A percentile compares a stretch with the other conserved stretches of the same genome.
phyloP scores from a whole-genome alignment of 768 basidiomycete species.

The Asterophora lycoperdoides region DNA sequence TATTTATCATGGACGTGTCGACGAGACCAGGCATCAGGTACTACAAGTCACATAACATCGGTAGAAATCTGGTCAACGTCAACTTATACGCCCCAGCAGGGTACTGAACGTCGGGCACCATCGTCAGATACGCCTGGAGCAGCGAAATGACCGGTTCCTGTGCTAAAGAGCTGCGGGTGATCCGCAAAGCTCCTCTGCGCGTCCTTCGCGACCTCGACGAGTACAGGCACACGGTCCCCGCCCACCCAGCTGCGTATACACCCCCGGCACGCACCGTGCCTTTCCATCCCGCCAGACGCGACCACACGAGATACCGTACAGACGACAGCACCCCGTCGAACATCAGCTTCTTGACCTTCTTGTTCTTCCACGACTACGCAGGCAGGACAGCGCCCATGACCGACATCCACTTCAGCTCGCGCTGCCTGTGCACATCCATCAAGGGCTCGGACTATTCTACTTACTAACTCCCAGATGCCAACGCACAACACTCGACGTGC shows the following conservation, averaged over 20 bases:
- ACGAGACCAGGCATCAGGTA: too few relatives aligned
- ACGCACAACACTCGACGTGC: too few relatives aligned
- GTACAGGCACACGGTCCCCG: constrained; percentile 46
- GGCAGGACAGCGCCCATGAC: constrained; percentile 53
- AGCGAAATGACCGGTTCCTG: constrained; percentile 54
- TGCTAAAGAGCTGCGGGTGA: constrained; percentile 54
- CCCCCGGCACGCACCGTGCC: constrained; percentile 59
- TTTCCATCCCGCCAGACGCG: constrained; percentile 74
- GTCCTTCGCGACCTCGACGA: constrained; percentile 57
- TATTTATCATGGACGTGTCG: too few relatives aligned
- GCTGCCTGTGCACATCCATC: constrained; percentile 65
- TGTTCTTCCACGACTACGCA: constrained; percentile 66
- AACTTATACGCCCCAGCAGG: constrained; percentile 47
- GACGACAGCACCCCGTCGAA: constrained; percentile 79
- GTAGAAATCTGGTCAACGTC: too few relatives aligned
- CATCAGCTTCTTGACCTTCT: constrained; percentile 72
- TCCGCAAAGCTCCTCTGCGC: constrained; percentile 49
- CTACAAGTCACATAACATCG: too few relatives aligned
- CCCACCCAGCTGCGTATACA: constrained; percentile 59
- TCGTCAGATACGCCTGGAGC: constrained; percentile 70
- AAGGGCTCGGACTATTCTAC: constrained; percentile 37
- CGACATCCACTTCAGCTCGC: constrained; percentile 75
- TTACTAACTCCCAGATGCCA: too few relatives aligned
- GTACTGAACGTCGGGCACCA: constrained; percentile 84
- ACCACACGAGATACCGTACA: constrained; percentile 83